phyloP scores from a whole-genome alignment of 441 rosid genomes.

The Kokia cookei region DNA sequence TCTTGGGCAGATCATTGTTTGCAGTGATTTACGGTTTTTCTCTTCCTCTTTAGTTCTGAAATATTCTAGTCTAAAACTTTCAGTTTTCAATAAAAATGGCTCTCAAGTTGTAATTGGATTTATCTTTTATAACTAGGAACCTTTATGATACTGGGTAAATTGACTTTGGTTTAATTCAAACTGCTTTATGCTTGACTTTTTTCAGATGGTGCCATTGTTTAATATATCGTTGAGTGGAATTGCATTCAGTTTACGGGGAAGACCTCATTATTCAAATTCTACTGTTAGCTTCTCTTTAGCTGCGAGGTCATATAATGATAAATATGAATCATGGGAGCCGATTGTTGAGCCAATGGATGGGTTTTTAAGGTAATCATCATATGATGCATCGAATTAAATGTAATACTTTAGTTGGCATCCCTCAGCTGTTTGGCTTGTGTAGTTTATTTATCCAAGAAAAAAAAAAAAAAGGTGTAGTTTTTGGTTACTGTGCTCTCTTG shows the following conservation, averaged over 20 bases:
- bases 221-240: constrained; percentile 74
- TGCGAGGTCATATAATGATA: constrained; percentile 93
- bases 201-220: constrained; percentile 98
- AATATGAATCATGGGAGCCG: constrained; percentile 95
- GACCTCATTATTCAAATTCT: constrained; percentile 61
- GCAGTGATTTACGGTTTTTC: background rate
- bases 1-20: background rate
- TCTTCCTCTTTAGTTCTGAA: background rate
- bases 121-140: background rate
- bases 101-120: background rate
- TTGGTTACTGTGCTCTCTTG: background rate
- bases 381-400: constrained; percentile 2
- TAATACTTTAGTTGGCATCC: background rate
- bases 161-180: constrained; percentile 3
- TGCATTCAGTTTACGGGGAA: constrained; percentile 70
- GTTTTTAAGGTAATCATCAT: constrained; percentile 52
- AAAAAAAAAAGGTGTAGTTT: background rate
- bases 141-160: background rate
- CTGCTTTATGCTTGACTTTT: constrained; percentile 16
- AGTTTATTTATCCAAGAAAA: background rate
- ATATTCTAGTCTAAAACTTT: background rate
- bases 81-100: background rate
- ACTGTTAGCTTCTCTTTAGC: constrained; percentile 76
- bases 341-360: constrained; percentile 90
- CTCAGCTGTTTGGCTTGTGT: background rate